Conservation (phyloP, 441 rosid genomes). For the Jatropha multifida region DNA sequence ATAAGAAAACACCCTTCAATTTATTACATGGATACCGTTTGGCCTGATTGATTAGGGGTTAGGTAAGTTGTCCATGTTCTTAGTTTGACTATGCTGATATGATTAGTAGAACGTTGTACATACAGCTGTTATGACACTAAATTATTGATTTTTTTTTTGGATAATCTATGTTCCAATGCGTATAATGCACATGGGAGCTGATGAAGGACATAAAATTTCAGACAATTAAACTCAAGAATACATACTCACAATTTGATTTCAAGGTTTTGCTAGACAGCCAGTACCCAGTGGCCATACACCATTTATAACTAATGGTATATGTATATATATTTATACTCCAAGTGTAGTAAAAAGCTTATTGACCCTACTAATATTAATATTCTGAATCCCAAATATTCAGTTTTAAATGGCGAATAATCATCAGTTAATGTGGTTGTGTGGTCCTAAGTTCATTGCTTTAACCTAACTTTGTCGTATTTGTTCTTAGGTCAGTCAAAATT, state of each 20-base stretch:
- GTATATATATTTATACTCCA: too few relatives aligned
- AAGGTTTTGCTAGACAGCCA: neutral
- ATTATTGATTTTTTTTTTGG: neutral
- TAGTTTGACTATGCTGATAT: slow-evolving; percentile 7
- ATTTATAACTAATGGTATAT: too few relatives aligned
- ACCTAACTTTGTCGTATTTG: neutral
- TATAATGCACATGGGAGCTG: neutral
- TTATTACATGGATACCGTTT: neutral
- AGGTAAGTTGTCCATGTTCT: slow-evolving; percentile 5
- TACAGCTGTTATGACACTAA: neutral
- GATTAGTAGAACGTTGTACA: neutral
- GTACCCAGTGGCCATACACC: slow-evolving; percentile 1
- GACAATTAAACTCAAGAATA: neutral
- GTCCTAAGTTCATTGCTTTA: slow-evolving; percentile 4
- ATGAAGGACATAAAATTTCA: slow-evolving; percentile 3
- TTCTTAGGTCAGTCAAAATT: neutral
- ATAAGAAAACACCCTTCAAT: too few relatives aligned
- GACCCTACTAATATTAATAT: neutral
- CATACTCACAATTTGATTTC: neutral
- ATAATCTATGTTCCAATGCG: too few relatives aligned
- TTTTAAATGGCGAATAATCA: neutral
- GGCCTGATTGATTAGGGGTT: neutral
- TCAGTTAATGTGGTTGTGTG: neutral
- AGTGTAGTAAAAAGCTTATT: neutral
- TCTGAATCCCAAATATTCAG: neutral